A percentile compares a stretch with the other conserved stretches of the same genome.
Evolutionary conservation across 495 filamentous ascomycete genomes (phyloP).

Genomic region (Articulospora tetracladia): DNA sequence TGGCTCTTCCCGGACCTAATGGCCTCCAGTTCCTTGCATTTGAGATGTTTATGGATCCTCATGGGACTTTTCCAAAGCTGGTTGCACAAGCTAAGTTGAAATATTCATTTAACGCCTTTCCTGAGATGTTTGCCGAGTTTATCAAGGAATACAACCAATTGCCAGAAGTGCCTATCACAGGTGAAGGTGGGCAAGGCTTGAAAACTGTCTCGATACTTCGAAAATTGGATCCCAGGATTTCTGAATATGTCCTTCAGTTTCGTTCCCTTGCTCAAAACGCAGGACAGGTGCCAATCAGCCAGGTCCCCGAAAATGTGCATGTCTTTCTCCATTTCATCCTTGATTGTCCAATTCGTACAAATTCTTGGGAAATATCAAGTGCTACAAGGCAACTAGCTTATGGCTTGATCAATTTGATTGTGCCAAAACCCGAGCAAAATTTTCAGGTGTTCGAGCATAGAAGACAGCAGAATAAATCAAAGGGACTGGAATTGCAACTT

Average conservation of each 20-base stretch:
- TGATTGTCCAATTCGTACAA: conserved; percentile 54
- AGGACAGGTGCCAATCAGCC: not conserved
- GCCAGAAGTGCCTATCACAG: not conserved
- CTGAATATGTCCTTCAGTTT: conserved; percentile 42
- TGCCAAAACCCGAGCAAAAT: conserved; percentile 19
- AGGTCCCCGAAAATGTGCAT: conserved; percentile 16
- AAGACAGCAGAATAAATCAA: conserved; percentile 35
- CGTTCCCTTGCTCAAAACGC: conserved; percentile 16
- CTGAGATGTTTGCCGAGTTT: conserved; percentile 37
- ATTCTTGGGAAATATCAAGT: conserved; percentile 60
- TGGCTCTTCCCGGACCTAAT: conserved; percentile 15
- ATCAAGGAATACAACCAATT: conserved; percentile 36
- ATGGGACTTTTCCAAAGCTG: conserved; percentile 30
- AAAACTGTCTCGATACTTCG: conserved; percentile 1
- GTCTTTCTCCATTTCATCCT: conserved; percentile 57
- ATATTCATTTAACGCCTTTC: conserved; percentile 13
- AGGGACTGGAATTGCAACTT: conserved; percentile 28
- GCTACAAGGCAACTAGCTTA: conserved; percentile 54
- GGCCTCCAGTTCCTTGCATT: conserved; percentile 34
- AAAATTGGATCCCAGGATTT: conserved; percentile 44
- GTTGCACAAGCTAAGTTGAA: conserved; percentile 23
- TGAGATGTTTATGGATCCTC: conserved; percentile 31
- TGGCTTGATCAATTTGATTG: conserved; percentile 43
- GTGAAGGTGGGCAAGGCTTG: not conserved
- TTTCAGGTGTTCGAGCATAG: conserved; percentile 42